phyloP scores from a whole-genome alignment of 169 alveolate species.

The Plasmodium gonderi region DNA sequence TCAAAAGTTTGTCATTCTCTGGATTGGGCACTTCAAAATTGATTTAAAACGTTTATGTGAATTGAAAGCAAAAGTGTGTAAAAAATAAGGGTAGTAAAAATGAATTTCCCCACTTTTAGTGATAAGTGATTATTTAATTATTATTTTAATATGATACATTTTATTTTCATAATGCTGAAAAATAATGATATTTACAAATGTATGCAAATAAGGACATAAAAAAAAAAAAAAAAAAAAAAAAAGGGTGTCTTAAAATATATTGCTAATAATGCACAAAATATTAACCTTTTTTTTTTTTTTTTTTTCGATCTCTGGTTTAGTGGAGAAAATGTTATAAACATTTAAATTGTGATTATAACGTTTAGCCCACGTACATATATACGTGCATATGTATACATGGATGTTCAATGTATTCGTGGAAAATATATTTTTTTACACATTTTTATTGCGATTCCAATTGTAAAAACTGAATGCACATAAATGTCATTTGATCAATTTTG shows the following conservation, averaged over 20 bases:
- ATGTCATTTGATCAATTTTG: neutral
- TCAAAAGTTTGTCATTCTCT: neutral
- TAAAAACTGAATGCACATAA: neutral
- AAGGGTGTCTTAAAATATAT: neutral
- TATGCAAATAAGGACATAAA: too few relatives aligned
- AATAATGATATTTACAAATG: neutral
- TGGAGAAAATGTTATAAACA: conserved; percentile 1
- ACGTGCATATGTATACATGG: too few relatives aligned
- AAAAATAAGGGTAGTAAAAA: neutral
- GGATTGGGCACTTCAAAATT: neutral
- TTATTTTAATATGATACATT: neutral
- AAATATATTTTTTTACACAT: neutral
- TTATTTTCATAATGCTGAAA: neutral
- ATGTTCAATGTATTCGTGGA: neutral
- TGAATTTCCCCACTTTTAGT: neutral
- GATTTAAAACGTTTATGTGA: neutral
- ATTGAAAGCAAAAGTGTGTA: neutral
- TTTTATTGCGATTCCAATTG: neutral
- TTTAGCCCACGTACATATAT: neutral
- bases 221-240: too few relatives aligned
- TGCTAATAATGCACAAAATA: neutral
- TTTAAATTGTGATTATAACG: neutral
- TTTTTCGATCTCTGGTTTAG: neutral
- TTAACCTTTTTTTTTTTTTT: too few relatives aligned
- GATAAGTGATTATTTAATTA: neutral